These are phyloP conservation scores for Cyberlindnera mississippiensis DNA, from an alignment of 805 yeast species.

Conservation along the genomic window DNA sequence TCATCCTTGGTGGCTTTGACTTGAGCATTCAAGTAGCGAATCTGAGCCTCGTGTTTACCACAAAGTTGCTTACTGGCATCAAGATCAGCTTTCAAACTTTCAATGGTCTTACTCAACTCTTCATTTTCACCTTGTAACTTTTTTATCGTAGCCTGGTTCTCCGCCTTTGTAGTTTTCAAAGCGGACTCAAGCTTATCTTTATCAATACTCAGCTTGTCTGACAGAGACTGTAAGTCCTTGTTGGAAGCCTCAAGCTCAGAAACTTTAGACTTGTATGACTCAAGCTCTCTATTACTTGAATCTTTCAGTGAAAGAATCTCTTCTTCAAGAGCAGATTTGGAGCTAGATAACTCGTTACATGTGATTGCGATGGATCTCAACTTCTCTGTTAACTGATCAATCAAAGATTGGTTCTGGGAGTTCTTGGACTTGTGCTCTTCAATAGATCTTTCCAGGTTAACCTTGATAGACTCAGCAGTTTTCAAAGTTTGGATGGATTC, in stretches of 20 bases:
- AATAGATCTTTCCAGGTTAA: conserved; percentile 22
- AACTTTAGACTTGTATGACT: conserved; percentile 12
- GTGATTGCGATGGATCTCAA: conserved; percentile 39
- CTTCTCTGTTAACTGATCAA: conserved; percentile 42
- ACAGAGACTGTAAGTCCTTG: conserved; percentile 6
- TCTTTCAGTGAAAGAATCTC: conserved; percentile 12
- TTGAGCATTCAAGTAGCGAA: conserved; percentile 11
- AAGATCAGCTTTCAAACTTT: conserved; percentile 13
- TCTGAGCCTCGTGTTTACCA: conserved; percentile 8
- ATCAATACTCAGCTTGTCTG: conserved; percentile 12
- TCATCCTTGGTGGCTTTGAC: conserved; percentile 8
- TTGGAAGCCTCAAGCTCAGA: conserved; percentile 13
- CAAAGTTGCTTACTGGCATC: conserved; percentile 6
- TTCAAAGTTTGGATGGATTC: conserved; percentile 3
- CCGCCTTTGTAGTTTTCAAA: background rate
- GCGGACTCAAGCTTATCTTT: conserved; percentile 4
- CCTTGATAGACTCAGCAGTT: conserved; percentile 1
- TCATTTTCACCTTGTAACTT: conserved; percentile 7
- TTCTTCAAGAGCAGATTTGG: conserved; percentile 22
- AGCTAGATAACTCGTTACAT: conserved; percentile 27
- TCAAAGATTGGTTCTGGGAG: conserved; percentile 31
- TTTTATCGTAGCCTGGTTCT: background rate
- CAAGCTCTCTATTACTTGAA: conserved; percentile 15
- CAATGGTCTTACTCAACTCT: conserved; percentile 5
- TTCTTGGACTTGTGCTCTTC: conserved; percentile 25